Conservation (phyloP, 2,329 filamentous ascomycete genomes). For the Pyrenophora graminea region DNA sequence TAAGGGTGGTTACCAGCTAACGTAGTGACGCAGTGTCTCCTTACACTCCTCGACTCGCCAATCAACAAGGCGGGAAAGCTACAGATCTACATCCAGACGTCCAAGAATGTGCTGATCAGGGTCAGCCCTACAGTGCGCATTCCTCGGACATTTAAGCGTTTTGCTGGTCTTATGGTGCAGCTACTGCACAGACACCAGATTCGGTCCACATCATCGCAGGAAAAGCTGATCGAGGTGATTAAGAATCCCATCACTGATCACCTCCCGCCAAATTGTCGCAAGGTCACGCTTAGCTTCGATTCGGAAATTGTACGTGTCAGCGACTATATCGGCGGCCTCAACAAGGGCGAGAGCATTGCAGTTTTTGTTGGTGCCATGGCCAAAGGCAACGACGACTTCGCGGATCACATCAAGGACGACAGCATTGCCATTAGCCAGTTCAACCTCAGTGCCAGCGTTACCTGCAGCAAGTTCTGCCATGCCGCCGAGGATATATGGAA, state of each 20-base stretch:
- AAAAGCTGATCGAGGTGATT: slow-evolving; percentile 96
- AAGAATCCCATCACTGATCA: slow-evolving; percentile 98
- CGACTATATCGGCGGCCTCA: slow-evolving; percentile 83
- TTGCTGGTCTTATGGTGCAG: slow-evolving; percentile 98
- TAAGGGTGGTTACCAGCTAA: slow-evolving; percentile 24
- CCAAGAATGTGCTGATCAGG: slow-evolving; percentile 95
- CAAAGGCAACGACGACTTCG: slow-evolving; percentile 93
- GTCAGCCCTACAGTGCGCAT: slow-evolving; percentile 98
- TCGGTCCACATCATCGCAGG: slow-evolving; percentile 92
- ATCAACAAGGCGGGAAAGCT: slow-evolving; percentile 98
- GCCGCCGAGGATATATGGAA: slow-evolving; percentile 96
- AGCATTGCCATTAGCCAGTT: slow-evolving; percentile 98
- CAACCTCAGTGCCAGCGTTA: slow-evolving; percentile 94
- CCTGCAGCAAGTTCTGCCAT: slow-evolving; percentile 99
- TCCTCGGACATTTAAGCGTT: slow-evolving; percentile 97
- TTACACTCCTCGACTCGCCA: slow-evolving; percentile 95
- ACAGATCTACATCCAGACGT: slow-evolving; percentile 98
- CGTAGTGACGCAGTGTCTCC: slow-evolving; percentile 71
- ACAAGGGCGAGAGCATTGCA: slow-evolving; percentile 87
- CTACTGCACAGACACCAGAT: slow-evolving; percentile 94
- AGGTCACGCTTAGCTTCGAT: slow-evolving; percentile 95
- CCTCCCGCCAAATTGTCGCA: slow-evolving; percentile 93
- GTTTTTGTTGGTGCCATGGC: slow-evolving; percentile 99
- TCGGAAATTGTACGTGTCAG: slow-evolving; percentile 82
- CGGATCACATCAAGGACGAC: slow-evolving; percentile 91